Base-by-base conservation (phyloP, 148 eudicot genomes). In the Vaccinium vitisidaea region DNA sequence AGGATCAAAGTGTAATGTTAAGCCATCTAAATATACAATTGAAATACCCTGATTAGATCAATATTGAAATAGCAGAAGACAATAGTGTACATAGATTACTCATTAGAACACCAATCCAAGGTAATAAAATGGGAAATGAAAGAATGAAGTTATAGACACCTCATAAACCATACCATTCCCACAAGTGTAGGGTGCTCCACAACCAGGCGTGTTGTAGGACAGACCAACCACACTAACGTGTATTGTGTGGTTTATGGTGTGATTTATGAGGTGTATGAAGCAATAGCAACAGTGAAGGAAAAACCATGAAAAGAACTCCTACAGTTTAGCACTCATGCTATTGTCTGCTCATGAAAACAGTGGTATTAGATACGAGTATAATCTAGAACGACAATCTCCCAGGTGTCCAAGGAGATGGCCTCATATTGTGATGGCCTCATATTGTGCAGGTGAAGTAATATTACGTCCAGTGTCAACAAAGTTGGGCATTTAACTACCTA, bases 51-150 rank as follows among this genome's bases (percentile, higher is more conserved):
- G 12, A 76, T 48, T n/a, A 76, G 32, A 16, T 18, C 56, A 49
- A 76, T 49, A 50, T 10, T n/a, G 55, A n/a, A 76, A 76, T 76
- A n/a, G 79, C 55, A 21, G 46, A 76, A 76, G 16, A 76, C 79
- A n/a, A 23, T 49, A 43, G 23, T 8, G 53, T 49, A 11, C 23
- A 76, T 48, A 43, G 32, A 75, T 21, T 19, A 48, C 27, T 67
- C 36, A 67, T 48, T 21, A 10, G 32, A 52, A 23, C 32, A 76
- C 56, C 80, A 49, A 49, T 76, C 14, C 13, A 49, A 23, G 0
- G 27, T 23, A n/a, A 50, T 77, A 25, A 23, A 50, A 52, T 13
- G 61, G 39, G 39, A 52, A 52, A 27, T 23, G 15, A 67, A 67
- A 25, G 16, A 25, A 3, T 2, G 25, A 25, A 11, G 30, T 67